Evolutionary conservation across 305 asterid genomes (phyloP).

Genomic region (Fraxinus latifolia): DNA sequence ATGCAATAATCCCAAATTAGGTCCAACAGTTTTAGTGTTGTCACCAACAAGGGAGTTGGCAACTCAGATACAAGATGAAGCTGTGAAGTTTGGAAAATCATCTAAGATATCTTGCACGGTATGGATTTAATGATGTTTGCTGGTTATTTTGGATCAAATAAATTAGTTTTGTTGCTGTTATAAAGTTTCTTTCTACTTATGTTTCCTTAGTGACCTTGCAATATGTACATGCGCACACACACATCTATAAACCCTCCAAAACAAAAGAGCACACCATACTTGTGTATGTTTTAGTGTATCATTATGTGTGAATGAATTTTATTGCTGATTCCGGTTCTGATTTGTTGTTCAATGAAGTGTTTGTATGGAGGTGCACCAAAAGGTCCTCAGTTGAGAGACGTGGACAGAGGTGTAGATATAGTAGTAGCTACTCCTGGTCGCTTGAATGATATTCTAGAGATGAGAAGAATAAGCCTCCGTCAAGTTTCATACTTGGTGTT

Average conservation of each 20-base stretch:
- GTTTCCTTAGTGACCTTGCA: neutral
- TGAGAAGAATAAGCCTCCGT: conserved; percentile 77
- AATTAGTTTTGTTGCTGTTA: neutral
- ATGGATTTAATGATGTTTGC: conserved; percentile 25
- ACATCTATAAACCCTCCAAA: neutral
- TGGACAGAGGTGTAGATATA: conserved; percentile 82
- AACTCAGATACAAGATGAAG: conserved; percentile 96
- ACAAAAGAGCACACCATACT: neutral
- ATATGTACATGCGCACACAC: neutral
- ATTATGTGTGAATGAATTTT: neutral
- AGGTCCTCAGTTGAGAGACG: conserved; percentile 81
- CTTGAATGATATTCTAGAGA: conserved; percentile 91
- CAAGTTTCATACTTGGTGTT: conserved; percentile 92
- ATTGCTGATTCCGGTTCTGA: conserved; percentile 21
- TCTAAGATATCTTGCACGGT: conserved; percentile 91
- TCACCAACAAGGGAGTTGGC: conserved; percentile 98
- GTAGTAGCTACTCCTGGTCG: conserved; percentile 99
- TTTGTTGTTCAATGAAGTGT: conserved; percentile 47
- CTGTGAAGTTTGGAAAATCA: conserved; percentile 81
- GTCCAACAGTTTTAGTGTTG: conserved; percentile 91
- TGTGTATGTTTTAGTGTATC: neutral
- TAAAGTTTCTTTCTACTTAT: neutral
- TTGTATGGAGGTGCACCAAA: conserved; percentile 89
- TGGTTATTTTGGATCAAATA: neutral
- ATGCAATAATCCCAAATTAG: conserved; percentile 62